Conservation (phyloP, 495 filamentous ascomycete species). For the Staphylotrichum tortipilum region DNA sequence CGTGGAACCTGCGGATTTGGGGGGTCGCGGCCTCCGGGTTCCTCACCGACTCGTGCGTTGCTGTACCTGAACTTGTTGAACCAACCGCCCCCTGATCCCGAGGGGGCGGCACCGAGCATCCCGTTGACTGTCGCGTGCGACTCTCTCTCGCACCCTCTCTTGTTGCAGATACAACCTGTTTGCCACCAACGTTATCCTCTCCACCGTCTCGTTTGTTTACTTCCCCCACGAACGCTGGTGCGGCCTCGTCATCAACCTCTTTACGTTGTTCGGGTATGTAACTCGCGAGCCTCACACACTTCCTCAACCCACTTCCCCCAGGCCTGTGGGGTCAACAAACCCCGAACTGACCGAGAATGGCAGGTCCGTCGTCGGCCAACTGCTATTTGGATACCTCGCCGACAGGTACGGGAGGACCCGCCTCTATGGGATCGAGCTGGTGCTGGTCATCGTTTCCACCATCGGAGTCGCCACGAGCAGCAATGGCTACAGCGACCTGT, state of each 20-base stretch:
- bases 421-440: conserved; percentile 73
- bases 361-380: conserved; percentile 49
- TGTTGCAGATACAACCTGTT: conserved; percentile 45
- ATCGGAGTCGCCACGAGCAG: conserved; percentile 57
- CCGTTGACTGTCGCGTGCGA: not conserved
- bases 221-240: conserved; percentile 36
- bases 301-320: no score
- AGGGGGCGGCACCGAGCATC: no score
- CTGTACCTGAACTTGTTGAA: no score
- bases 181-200: conserved; percentile 55
- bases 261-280: conserved; percentile 51
- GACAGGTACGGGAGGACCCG: conserved; percentile 66
- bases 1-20: conserved; percentile 35
- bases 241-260: conserved; percentile 46
- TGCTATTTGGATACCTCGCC: conserved; percentile 65
- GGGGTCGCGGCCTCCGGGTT: conserved; percentile 59
- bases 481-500: conserved; percentile 41
- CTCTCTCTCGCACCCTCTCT: not conserved
- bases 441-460: conserved; percentile 68
- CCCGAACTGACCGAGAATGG: not conserved
- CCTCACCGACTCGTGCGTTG: conserved; percentile 54
- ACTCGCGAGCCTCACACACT: no score
- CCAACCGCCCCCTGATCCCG: no score
- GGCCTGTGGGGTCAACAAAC: no score
- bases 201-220: conserved; percentile 56